These are phyloP conservation scores for Chlorophyllum brunneum DNA, from an alignment of 768 basidiomycete genomes.

Conservation along the genomic window DNA sequence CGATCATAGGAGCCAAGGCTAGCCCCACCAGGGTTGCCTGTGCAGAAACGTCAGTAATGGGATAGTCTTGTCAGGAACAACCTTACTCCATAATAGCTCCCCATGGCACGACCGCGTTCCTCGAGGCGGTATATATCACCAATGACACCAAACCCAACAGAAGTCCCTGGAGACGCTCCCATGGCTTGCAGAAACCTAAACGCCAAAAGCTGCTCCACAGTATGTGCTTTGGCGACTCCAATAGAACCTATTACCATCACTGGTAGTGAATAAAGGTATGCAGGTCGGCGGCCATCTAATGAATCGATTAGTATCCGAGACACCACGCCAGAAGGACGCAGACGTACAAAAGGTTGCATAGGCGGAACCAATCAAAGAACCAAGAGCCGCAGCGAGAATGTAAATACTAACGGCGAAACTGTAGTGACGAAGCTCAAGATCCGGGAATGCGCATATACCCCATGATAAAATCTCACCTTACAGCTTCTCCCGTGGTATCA, in stretches of 20 bases:
- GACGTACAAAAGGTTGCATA: constrained; percentile 36
- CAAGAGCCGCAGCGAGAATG: constrained; percentile 30
- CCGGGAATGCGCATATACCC: constrained; percentile 2
- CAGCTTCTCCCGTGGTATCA: constrained; percentile 46
- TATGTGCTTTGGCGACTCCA: constrained; percentile 48
- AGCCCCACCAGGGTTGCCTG: constrained; percentile 58
- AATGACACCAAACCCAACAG: constrained; percentile 56
- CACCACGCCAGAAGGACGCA: background rate
- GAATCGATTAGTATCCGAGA: too few species aligned
- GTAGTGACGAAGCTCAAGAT: background rate
- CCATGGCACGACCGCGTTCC: constrained; percentile 57
- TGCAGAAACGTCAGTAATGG: background rate
- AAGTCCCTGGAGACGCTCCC: constrained; percentile 56
- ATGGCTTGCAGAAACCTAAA: constrained; percentile 68
- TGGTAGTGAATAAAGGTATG: constrained; percentile 61
- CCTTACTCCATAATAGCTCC: constrained; percentile 51
- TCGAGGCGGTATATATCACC: constrained; percentile 67
- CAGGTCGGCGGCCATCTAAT: constrained; percentile 59
- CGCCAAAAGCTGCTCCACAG: constrained; percentile 46
- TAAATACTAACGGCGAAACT: constrained; percentile 36
- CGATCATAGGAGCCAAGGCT: constrained; percentile 54
- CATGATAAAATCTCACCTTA: constrained; percentile 40
- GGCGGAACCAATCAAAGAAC: constrained; percentile 28
- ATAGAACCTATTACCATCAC: constrained; percentile 56
- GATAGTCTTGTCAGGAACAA: background rate